Evolutionary conservation across 2,329 filamentous ascomycete genomes (phyloP).

Genomic region (Phialophora verrucosa): DNA sequence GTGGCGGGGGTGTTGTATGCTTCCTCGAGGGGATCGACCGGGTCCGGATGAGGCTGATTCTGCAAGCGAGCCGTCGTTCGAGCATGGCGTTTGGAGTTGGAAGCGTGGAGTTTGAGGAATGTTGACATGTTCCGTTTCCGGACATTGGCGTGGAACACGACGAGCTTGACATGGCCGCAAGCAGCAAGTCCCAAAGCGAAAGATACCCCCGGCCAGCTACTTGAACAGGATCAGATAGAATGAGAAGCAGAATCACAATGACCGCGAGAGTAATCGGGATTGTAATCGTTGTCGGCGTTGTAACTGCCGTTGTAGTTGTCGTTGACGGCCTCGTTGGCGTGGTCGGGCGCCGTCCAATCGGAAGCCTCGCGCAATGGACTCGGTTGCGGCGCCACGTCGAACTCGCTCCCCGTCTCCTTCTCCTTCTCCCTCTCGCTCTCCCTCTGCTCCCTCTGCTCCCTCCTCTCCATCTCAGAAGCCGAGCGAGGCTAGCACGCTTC

Average conservation of each 20-base stretch:
- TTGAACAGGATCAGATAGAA: not conserved
- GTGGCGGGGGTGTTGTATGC: not conserved
- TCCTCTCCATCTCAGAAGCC: not conserved
- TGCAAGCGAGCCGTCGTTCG: not conserved
- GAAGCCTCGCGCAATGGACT: slow-evolving; percentile 11
- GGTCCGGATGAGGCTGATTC: not conserved
- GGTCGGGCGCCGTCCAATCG: not conserved
- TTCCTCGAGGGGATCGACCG: not conserved
- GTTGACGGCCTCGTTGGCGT: not conserved
- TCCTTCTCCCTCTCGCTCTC: not conserved
- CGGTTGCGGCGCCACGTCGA: not conserved
- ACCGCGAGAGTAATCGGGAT: not conserved
- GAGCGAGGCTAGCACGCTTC: slow-evolving; percentile 3
- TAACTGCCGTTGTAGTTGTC: not conserved
- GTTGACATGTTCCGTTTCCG: slow-evolving; percentile 16
- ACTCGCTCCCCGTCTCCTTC: not conserved
- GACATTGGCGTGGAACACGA: not conserved
- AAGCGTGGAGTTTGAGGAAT: slow-evolving; percentile 10
- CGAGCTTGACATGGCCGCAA: not conserved
- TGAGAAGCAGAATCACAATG: not conserved
- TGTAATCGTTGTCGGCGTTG: not conserved
- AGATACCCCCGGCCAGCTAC: not conserved
- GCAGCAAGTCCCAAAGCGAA: not conserved
- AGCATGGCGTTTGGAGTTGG: not conserved
- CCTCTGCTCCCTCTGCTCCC: not conserved